Percentiles rank a stretch among this genome's conserved stretches.
These are phyloP conservation scores for Aureobasidium melanogenum DNA, from an alignment of 2,329 filamentous ascomycete species.

Conservation along the genomic window DNA sequence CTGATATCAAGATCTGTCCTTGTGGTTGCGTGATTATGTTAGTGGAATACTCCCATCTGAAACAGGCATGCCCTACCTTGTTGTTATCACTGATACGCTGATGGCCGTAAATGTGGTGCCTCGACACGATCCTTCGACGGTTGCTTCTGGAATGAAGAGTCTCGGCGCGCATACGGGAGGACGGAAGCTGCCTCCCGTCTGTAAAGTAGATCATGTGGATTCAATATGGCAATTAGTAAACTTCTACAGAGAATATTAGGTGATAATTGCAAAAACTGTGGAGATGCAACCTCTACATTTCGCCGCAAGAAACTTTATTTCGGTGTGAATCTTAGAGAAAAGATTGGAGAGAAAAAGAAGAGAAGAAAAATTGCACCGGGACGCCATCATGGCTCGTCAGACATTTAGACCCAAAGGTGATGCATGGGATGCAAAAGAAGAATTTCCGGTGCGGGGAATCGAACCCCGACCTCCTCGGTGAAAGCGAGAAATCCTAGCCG, in stretches of 20 bases:
- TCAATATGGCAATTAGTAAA: too few relatives aligned
- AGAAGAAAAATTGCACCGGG: too few relatives aligned
- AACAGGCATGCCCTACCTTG: neutral
- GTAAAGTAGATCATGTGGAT: neutral
- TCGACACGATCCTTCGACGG: neutral
- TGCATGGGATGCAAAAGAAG: neutral
- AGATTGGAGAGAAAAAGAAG: neutral
- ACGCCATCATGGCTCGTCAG: too few relatives aligned
- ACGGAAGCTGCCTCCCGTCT: neutral
- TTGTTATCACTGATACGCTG: neutral
- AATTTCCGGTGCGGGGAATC: neutral
- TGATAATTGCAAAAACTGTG: too few relatives aligned
- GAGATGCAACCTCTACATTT: too few relatives aligned
- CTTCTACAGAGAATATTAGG: too few relatives aligned
- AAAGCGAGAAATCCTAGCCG: neutral
- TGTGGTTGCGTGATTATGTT: neutral
- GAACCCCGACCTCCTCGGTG: conserved; percentile 1
- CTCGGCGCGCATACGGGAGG: neutral
- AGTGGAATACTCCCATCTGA: neutral
- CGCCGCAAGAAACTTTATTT: too few relatives aligned
- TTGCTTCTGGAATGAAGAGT: neutral
- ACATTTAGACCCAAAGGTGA: too few relatives aligned
- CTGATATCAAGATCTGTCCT: too few relatives aligned
- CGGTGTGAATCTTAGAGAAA: too few relatives aligned
- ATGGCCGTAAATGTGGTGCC: neutral